phyloP scores from a whole-genome alignment of 345 rosid genomes.

The Populus simonii region DNA sequence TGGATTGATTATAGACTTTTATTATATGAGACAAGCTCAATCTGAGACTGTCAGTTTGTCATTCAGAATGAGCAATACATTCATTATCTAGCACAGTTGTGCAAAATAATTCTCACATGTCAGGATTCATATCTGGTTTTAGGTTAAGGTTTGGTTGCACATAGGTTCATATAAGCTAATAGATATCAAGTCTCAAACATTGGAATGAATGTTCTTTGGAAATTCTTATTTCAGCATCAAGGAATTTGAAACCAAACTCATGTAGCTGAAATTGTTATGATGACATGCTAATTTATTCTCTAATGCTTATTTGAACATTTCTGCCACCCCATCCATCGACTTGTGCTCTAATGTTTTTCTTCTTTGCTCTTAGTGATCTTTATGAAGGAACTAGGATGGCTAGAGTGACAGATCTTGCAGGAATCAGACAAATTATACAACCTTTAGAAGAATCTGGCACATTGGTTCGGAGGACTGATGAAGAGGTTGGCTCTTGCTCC shows the following conservation, averaged over 20 bases:
- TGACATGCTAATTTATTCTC: background rate
- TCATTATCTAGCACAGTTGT: background rate
- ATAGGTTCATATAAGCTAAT: background rate
- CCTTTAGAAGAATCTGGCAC: conserved; percentile 75
- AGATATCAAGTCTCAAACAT: background rate
- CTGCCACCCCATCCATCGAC: conserved; percentile 15
- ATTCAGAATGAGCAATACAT: background rate
- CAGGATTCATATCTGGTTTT: background rate
- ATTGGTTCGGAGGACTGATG: conserved; percentile 64
- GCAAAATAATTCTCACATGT: background rate
- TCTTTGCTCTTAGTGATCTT: conserved; percentile 50
- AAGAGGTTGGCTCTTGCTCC: conserved; percentile 50
- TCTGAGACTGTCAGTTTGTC: background rate
- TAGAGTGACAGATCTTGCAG: conserved; percentile 57
- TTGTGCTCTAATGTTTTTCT: conserved; percentile 11
- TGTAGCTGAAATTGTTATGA: background rate
- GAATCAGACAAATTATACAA: conserved; percentile 65
- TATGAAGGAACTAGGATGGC: conserved; percentile 92
- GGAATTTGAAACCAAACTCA: background rate
- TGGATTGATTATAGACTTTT: background rate
- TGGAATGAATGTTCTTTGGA: background rate
- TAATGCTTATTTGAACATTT: background rate
- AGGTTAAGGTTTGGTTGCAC: background rate
- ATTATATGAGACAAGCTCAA: background rate
- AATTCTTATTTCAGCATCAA: background rate